Evolutionary conservation across 345 rosid genomes (phyloP).

Genomic region (Hibiscus mutabilis): DNA sequence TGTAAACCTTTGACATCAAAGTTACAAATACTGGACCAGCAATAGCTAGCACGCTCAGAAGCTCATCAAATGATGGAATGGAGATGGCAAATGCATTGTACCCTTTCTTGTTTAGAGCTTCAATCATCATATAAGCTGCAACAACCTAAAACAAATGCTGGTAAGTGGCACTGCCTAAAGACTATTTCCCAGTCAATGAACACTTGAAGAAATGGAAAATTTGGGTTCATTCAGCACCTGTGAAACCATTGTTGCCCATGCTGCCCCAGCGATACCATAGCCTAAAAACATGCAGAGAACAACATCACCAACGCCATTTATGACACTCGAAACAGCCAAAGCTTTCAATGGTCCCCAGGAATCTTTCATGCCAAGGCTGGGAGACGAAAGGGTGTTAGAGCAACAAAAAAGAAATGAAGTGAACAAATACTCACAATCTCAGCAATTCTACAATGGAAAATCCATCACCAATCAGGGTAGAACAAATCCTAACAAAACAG

Average conservation of each 20-base stretch:
- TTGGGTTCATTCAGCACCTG: slow-evolving; percentile 38
- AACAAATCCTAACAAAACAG: not conserved
- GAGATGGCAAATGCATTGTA: slow-evolving; percentile 56
- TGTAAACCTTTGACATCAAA: slow-evolving; percentile 52
- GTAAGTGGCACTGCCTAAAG: slow-evolving; percentile 4
- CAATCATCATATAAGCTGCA: slow-evolving; percentile 88
- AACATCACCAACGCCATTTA: slow-evolving; percentile 72
- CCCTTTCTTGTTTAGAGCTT: slow-evolving; percentile 68
- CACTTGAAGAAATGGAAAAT: not conserved
- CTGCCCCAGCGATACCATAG: slow-evolving; percentile 89
- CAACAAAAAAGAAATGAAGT: not conserved
- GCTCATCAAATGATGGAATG: slow-evolving; percentile 57
- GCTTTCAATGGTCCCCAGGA: slow-evolving; percentile 95
- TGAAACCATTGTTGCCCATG: slow-evolving; percentile 96
- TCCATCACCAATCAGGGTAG: not conserved
- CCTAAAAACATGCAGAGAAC: slow-evolving; percentile 69
- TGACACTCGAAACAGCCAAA: slow-evolving; percentile 57
- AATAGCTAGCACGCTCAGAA: slow-evolving; percentile 45
- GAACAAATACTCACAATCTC: not conserved
- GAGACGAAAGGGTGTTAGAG: not conserved
- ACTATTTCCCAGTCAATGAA: not conserved
- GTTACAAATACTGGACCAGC: slow-evolving; percentile 68
- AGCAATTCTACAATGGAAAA: not conserved
- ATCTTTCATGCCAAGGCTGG: slow-evolving; percentile 96
- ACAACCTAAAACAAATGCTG: slow-evolving; percentile 43